Conservation (phyloP, 2,329 filamentous ascomycete genomes). For the Emericellopsis cladophorae region DNA sequence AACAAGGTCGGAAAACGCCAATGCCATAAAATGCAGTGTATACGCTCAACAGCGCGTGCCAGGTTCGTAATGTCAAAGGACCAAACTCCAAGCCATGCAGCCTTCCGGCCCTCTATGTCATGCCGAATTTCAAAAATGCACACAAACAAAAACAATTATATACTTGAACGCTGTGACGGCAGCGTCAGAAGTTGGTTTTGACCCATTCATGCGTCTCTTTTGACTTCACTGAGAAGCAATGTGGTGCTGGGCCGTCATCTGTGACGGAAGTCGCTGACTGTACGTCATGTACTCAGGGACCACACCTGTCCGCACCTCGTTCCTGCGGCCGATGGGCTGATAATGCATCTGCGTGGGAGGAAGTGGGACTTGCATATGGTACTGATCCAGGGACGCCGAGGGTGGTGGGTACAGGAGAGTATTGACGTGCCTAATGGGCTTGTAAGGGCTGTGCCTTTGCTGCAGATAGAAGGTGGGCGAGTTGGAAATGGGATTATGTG, state of each 20-base stretch:
- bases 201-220: no score
- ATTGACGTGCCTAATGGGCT: slow-evolving; percentile 78
- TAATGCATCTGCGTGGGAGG: slow-evolving; percentile 70
- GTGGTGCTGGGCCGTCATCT: slow-evolving; percentile 5
- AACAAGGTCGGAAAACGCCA: no score
- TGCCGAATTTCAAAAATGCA: no score
- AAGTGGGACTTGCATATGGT: slow-evolving; percentile 45
- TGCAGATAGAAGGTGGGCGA: slow-evolving; percentile 82
- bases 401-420: slow-evolving; percentile 84
- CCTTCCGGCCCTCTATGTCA: no score
- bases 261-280: slow-evolving; percentile 8
- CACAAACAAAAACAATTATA: no score
- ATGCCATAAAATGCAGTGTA: no score
- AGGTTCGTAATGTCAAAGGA: no score
- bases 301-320: slow-evolving; percentile 56
- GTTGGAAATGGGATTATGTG: slow-evolving; percentile 54
- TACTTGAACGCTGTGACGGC: no score
- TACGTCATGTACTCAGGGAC: slow-evolving; percentile 48
- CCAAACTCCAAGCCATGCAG: no score
- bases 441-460: slow-evolving; percentile 84
- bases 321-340: slow-evolving; percentile 59
- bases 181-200: no score
- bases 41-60: no score
- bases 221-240: slow-evolving; percentile 21
- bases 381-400: slow-evolving; percentile 64